These are phyloP conservation scores for Tricholomella constricta DNA, from an alignment of 768 basidiomycete species.

Conservation along the genomic window DNA sequence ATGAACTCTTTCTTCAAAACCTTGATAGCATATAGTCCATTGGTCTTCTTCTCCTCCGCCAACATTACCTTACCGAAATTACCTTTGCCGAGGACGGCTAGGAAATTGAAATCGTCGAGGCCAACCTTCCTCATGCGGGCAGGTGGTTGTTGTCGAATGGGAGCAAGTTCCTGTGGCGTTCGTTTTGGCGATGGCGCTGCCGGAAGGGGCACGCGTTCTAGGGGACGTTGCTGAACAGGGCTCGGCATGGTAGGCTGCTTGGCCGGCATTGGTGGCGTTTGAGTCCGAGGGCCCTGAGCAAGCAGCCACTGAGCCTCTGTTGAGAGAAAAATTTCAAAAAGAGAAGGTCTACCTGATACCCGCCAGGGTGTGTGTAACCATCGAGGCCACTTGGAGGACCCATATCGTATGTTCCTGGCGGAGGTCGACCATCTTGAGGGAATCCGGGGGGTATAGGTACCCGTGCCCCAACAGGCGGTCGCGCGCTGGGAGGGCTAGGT, in stretches of 20 bases:
- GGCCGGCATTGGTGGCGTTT: constrained; percentile 29
- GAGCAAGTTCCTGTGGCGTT: constrained; percentile 29
- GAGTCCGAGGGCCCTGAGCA: constrained; percentile 17
- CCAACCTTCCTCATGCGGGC: constrained; percentile 82
- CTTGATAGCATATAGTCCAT: constrained; percentile 95
- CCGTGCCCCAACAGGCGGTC: constrained; percentile 46
- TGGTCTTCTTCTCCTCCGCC: constrained; percentile 95
- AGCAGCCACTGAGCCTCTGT: background rate
- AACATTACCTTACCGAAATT: constrained; percentile 99
- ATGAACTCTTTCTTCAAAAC: constrained; percentile 99
- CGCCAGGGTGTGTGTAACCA: constrained; percentile 30
- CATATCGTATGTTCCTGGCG: constrained; percentile 35
- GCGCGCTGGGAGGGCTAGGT: constrained; percentile 31
- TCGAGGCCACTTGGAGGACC: constrained; percentile 24
- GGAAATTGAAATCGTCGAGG: constrained; percentile 97
- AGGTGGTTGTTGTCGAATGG: constrained; percentile 40
- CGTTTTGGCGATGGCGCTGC: constrained; percentile 26
- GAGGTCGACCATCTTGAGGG: constrained; percentile 40
- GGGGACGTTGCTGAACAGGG: constrained; percentile 28
- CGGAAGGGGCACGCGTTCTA: constrained; percentile 30
- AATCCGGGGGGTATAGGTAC: constrained; percentile 47
- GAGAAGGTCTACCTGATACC: constrained; percentile 36
- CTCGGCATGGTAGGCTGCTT: constrained; percentile 39
- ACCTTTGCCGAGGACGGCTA: constrained; percentile 97
- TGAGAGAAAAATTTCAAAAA: background rate